Base-by-base conservation (phyloP, 1,139 yeast species). In the Taphrina populina region DNA sequence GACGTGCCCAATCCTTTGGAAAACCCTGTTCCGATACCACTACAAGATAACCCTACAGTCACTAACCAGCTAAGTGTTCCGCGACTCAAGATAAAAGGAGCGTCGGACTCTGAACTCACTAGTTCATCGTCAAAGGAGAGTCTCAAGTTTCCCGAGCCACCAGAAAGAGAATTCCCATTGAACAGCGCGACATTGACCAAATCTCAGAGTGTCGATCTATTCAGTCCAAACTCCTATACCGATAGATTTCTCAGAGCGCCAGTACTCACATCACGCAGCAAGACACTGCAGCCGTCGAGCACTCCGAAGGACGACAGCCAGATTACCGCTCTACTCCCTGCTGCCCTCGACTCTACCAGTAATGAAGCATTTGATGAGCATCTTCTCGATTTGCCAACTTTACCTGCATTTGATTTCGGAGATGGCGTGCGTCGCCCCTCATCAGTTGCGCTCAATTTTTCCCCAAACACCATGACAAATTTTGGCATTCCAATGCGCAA, bases 351-450 rank as follows among this genome's bases (percentile, higher is more conserved):
- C 52, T 45, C 35, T 35, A 45, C 52, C 23, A 37, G 39, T 17
- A 46, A 49, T 19, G 39, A 39, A 13, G 27, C 32, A 13, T 49
- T 49, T 30, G 54, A 49, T 15, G 54, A 39, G 30, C 30, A 29
- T 4, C 21, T 37, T 15, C 11, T 49, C 10, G 54, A 49, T 27
- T 29, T 49, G 23, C 54, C 54, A 13, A 40, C 44, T 13, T 33
- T 49, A 17, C 54, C 54, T 7, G 54, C 54, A 3, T 39, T 49
- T 10, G 44, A 41, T 24, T 49, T 49, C 23, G 54, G 54, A 8
- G 54, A 49, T 15, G 54, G 54, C 13, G 39, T 37, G 6, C 54
- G 44, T 5, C 32, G 46, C 3, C 54, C 54, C 4, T 49, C 54
- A 3, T 39, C 54, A 3, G 43, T 37, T 21, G 54, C 54, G 15